Evolutionary conservation across 148 eudicot genomes (phyloP), one percentile per base, ranked within the genome.

Genomic region (Vaccinium corymbosum): DNA sequence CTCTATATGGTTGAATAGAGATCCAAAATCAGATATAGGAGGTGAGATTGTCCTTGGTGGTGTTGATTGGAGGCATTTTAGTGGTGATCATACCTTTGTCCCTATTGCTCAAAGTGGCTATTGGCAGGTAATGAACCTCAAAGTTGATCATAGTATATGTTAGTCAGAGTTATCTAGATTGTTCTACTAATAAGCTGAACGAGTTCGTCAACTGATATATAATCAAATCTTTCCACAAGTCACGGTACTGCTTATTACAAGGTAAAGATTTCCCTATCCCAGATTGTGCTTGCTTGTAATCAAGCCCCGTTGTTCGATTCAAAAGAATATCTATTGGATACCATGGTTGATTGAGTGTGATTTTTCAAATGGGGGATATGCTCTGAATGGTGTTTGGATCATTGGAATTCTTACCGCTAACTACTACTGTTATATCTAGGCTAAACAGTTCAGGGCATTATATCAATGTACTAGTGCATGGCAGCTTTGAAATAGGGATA

Each of bases 1-100:
- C 85, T 93, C 94, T 80, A 85, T 93, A 17, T 93, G 92, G 95
- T 83, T 93, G n/a, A 90, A 91, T 84, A 85, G 88, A 42, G 82
- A 91, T 81, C 84, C 90, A 38, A 76, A 82, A 75, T 83, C 86
- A 6, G 78, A 83, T 35, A 79, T 64, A 68, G 95, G 93, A 42
- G 95, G 95, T 82, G 93, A 93, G 84, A 87, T 93, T 79, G 87
- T 93, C 49, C 90, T 93, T 76, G 95, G 95, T 15, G 93, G 95
- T 51, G 81, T 88, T 49, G 89, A 90, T 78, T 59, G 80, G 79
- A 88, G 77, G 79, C 92, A 86, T 82, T 89, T 83, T 74, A 78
- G 56, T 81, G 95, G 94, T 42, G 76, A 88, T 27, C 94, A 91
- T 83, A 86, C 88, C 6, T 93, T 81, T 81, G 89, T 91, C 74